Evolutionary conservation across 495 filamentous ascomycete species (phyloP).

Genomic region (Zalerion maritima): DNA sequence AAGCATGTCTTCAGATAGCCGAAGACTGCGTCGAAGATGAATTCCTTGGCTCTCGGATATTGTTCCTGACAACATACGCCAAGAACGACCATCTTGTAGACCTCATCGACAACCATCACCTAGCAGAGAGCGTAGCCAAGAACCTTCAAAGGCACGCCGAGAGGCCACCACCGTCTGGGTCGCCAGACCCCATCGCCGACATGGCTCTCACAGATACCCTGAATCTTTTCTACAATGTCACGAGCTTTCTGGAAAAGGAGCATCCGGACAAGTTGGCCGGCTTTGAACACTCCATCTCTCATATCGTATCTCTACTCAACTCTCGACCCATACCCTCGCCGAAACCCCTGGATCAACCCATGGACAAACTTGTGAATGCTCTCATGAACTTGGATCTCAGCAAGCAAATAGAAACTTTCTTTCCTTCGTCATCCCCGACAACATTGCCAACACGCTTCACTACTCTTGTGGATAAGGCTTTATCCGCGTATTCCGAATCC

Average conservation of each 20-base stretch:
- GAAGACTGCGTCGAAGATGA: conserved; percentile 73
- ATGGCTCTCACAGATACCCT: conserved; percentile 72
- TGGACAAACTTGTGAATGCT: conserved; percentile 57
- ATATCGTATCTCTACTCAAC: conserved; percentile 57
- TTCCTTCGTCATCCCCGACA: conserved; percentile 49
- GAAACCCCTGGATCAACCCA: conserved; percentile 27
- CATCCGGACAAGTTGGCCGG: conserved; percentile 36
- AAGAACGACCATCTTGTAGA: conserved; percentile 52
- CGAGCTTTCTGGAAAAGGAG: conserved; percentile 58
- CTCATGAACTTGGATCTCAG: conserved; percentile 62
- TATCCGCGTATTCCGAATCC: conserved; percentile 40
- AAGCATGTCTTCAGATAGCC: conserved; percentile 58
- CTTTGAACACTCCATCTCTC: conserved; percentile 54
- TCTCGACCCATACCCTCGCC: conserved; percentile 17
- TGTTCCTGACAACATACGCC: conserved; percentile 77
- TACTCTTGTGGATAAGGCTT: conserved; percentile 55
- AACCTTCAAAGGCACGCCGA: conserved; percentile 55
- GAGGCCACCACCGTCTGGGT: conserved; percentile 3
- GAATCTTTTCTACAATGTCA: conserved; percentile 82
- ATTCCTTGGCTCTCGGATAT: conserved; percentile 66
- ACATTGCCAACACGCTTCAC: conserved; percentile 56
- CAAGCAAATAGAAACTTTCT: conserved; percentile 34
- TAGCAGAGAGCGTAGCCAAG: conserved; percentile 53
- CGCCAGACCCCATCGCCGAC: conserved; percentile 47
- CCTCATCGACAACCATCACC: conserved; percentile 52